Conservation (phyloP, 257 asterid genomes). For the Datura wrightii region DNA sequence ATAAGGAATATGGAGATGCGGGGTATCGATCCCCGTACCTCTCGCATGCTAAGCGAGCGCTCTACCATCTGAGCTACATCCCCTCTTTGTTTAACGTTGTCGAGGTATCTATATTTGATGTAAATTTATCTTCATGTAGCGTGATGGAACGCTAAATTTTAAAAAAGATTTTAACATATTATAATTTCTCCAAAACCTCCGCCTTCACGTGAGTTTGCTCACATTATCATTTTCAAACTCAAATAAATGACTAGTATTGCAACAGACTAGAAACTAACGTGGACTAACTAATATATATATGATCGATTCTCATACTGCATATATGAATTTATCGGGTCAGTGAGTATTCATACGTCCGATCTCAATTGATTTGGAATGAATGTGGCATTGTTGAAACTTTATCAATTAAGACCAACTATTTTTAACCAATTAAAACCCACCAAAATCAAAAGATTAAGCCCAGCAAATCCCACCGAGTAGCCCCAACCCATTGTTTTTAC, state of each 20-base stretch:
- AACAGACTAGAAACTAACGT: too few species aligned
- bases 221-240: too few species aligned
- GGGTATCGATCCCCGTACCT: conserved; percentile 60
- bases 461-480: neutral
- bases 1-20: conserved; percentile 49
- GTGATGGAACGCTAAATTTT: too few species aligned
- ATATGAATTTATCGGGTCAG: neutral
- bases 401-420: neutral
- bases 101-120: too few species aligned
- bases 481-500: neutral
- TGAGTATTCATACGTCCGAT: neutral
- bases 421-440: neutral
- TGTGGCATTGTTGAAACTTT: neutral
- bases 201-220: too few species aligned
- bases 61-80: conserved; percentile 34
- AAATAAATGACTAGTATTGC: too few species aligned
- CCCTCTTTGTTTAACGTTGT: neutral
- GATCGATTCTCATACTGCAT: neutral
- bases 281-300: neutral
- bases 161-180: too few species aligned
- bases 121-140: too few species aligned
- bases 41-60: conserved; percentile 63
- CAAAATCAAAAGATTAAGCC: neutral
- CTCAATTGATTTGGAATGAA: neutral
- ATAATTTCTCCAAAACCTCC: too few species aligned